phyloP scores from a whole-genome alignment of 805 yeast genomes.

The Lipomyces sp. region DNA sequence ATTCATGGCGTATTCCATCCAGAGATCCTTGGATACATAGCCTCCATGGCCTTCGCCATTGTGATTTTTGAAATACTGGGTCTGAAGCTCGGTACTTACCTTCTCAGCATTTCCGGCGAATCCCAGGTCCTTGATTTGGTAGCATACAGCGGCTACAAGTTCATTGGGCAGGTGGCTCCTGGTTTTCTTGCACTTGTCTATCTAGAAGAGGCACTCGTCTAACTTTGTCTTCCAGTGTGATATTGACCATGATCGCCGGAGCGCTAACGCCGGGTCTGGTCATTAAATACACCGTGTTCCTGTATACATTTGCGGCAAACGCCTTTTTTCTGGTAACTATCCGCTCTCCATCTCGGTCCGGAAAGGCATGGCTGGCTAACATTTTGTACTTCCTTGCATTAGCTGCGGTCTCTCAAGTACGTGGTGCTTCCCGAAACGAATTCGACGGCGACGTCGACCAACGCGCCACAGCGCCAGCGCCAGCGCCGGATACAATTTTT shows the following conservation, averaged over 20 bases:
- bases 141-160: conserved; percentile 91
- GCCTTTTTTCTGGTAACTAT: conserved; percentile 43
- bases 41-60: conserved; percentile 82
- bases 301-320: conserved; percentile 53
- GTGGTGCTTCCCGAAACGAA: conserved; percentile 60
- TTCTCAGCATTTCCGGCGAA: conserved; percentile 47
- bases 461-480: conserved; percentile 57
- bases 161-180: conserved; percentile 72
- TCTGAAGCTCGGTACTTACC: conserved; percentile 77
- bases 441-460: conserved; percentile 38
- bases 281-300: conserved; percentile 50
- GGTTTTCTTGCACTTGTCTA: no score
- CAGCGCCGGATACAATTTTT: conserved; percentile 82
- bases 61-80: conserved; percentile 70
- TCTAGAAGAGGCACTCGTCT: conserved; percentile 39
- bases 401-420: conserved; percentile 55
- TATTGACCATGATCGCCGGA: conserved; percentile 38
- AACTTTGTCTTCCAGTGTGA: conserved; percentile 37
- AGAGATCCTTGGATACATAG: conserved; percentile 78
- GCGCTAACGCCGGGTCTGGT: conserved; percentile 36
- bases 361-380: conserved; percentile 61
- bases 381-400: conserved; percentile 40
- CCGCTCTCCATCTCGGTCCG: no score
- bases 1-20: conserved; percentile 89
- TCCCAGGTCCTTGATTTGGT: conserved; percentile 72